Evolutionary conservation across 495 filamentous ascomycete genomes (phyloP), one percentile per base, ranked within the genome.

Genomic region (Acidomyces sp.): DNA sequence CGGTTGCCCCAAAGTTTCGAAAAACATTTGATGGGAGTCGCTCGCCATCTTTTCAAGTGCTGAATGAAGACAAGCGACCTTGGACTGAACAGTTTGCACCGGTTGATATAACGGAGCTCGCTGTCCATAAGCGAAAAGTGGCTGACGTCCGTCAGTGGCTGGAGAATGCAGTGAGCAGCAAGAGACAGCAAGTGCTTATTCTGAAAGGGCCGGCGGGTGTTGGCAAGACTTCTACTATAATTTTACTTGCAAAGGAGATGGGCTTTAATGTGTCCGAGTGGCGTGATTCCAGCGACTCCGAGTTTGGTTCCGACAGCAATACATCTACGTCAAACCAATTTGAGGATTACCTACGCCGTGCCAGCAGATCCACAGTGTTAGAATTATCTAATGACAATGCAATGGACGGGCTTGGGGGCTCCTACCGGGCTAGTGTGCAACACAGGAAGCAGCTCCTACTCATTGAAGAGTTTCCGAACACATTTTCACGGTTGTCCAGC

Each of bases 401-500:
- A 16, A 20, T 21, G n/a, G n/a, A n/a, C 2, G 13, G 12, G 3
- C 13, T 6, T 26, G 35, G 9, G 30, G n/a, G n/a, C n/a, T n/a
- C n/a, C n/a, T n/a, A n/a, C n/a, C n/a, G n/a, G n/a, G n/a, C n/a
- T n/a, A n/a, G n/a, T n/a, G 5, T 10, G 13, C 10, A 28, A 15
- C 4, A 15, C 4, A 24, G 23, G 7, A 30, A 56, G 46, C 72
- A 73, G 37, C 56, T 94, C 23, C 80, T 95, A 30, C 59, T 96
- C 6, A 69, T 99, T 35, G 92, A 99, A 65, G 92, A 99, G 55
- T 95, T 94, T 55, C 92, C 92, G 0, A 85, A 82, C 49, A 79
- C 81, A 0, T 77, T 86, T 43, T 70, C 71, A 17, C 70, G 74
- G 29, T 77, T 71, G 0, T 82, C 80, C 9, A 68, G 70, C 12